phyloP scores from a whole-genome alignment of 2,329 filamentous ascomycete species.

The Monosporascus sp. region DNA sequence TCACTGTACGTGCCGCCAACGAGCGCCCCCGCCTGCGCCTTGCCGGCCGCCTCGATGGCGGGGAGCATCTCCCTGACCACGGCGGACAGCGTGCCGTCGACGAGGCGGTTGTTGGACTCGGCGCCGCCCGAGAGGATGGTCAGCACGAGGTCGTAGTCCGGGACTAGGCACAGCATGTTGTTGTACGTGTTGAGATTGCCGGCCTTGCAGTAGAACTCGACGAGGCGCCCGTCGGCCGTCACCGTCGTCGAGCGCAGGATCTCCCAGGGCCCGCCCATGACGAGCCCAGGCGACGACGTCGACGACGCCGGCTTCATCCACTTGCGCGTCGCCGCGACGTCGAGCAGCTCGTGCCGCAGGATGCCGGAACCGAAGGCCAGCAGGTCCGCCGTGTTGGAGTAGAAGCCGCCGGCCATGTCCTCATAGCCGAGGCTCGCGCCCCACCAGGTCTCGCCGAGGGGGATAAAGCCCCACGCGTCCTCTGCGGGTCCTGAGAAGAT shows the following conservation, averaged over 20 bases:
- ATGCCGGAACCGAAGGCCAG: slow-evolving; percentile 21
- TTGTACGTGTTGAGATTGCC: slow-evolving; percentile 28
- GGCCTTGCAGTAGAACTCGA: slow-evolving; percentile 30
- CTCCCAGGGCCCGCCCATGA: slow-evolving; percentile 31
- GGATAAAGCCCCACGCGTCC: slow-evolving; percentile 20
- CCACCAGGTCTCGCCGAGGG: slow-evolving; percentile 18
- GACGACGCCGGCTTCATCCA: slow-evolving; percentile 25
- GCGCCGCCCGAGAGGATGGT: slow-evolving; percentile 21
- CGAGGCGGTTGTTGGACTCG: slow-evolving; percentile 15
- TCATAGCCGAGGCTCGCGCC: slow-evolving; percentile 20
- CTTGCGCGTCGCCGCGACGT: slow-evolving; percentile 16
- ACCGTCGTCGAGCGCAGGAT: slow-evolving; percentile 26
- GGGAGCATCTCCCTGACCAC: slow-evolving; percentile 32
- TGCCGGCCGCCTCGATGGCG: slow-evolving; percentile 37
- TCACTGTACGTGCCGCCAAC: slow-evolving; percentile 36
- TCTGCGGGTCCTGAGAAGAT: slow-evolving; percentile 16
- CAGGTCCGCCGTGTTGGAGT: slow-evolving; percentile 24
- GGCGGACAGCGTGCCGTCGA: slow-evolving; percentile 17
- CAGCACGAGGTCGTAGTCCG: slow-evolving; percentile 28
- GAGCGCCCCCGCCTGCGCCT: slow-evolving; percentile 25
- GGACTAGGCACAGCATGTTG: slow-evolving; percentile 25
- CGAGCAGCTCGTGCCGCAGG: slow-evolving; percentile 18
- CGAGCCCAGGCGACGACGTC: slow-evolving; percentile 21
- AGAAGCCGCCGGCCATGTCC: slow-evolving; percentile 22
- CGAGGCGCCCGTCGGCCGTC: slow-evolving; percentile 22